These are phyloP conservation scores for Ophiostoma fasciatum DNA, from an alignment of 2,329 filamentous ascomycete species.

Conservation along the genomic window DNA sequence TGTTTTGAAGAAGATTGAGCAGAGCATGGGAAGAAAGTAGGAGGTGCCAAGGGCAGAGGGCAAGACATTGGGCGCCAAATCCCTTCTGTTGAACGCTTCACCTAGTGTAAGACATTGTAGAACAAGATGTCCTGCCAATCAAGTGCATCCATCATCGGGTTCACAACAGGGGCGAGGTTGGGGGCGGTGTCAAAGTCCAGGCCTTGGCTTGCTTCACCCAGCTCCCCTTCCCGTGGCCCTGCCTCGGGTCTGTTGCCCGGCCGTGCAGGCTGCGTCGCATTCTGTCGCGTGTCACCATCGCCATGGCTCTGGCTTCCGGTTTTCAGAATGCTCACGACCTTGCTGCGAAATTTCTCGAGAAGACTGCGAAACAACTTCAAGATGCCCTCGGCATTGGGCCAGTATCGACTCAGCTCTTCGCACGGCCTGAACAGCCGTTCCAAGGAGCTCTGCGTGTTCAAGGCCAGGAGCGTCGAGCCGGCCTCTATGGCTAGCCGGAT, in stretches of 20 bases:
- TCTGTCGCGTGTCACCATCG: background rate
- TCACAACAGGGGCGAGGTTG: background rate
- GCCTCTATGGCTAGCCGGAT: background rate
- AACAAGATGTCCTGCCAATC: background rate
- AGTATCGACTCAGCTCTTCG: constrained; percentile 4
- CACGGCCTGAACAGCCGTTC: constrained; percentile 3
- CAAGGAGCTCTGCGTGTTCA: constrained; percentile 3
- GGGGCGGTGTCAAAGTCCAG: background rate
- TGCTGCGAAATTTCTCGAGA: background rate
- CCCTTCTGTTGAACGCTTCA: too few relatives aligned
- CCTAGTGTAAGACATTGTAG: background rate
- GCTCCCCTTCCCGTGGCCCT: background rate
- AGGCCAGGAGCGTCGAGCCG: constrained; percentile 1
- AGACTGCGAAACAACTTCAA: constrained; percentile 6
- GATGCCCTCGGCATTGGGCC: constrained; percentile 8
- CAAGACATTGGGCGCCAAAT: too few relatives aligned
- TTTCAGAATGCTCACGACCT: background rate
- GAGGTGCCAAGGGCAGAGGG: too few relatives aligned
- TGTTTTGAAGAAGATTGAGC: background rate
- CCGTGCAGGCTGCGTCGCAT: background rate
- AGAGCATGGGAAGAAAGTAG: background rate
- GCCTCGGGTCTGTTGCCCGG: background rate
- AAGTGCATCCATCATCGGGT: background rate
- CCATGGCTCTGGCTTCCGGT: background rate
- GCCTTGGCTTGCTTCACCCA: background rate